Evolutionary conservation across 768 basidiomycete genomes (phyloP), one percentile per base, ranked within the genome.

Genomic region (Tephrocybe sp.): DNA sequence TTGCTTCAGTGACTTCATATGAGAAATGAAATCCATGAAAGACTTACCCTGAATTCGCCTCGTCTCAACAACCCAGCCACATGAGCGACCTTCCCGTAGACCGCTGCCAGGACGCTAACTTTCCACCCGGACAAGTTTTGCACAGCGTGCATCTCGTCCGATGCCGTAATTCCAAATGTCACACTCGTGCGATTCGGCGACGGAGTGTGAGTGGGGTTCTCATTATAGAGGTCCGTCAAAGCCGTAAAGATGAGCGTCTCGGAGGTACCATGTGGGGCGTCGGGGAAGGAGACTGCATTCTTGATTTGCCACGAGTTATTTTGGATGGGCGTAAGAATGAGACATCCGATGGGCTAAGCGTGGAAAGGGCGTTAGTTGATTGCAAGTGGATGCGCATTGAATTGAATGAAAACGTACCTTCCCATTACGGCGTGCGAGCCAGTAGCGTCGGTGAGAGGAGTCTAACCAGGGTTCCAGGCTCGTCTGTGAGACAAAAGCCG

Each of bases 391-490:
- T 0, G 21, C 8, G 7, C 15, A 24, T 8, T 10, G 34, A 36
- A 36, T 12, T 30, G 25, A 18, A n/a, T n/a, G 37, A 32, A 30
- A 37, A 44, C 55, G 18, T 32, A 64, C 68, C 55, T 66, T 57
- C 3, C 57, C 68, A 14, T 65, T 67, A 49, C 76, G 66, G 40
- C 67, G 66, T 0, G 83, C 81, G 8, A 80, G 57, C 74, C 81
- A 86, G 64, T 84, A 85, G 11, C 74, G 68, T 21, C 84, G 70
- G 58, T 85, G 81, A 38, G 74, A 68, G 23, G 70, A 63, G 60
- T 85, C 83, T 7, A 78, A 62, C 77, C 79, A 85, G 0, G 83
- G 83, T 48, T 75, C 68, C 36, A 79, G 63, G 1, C 74, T 73
- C 1, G 72, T 76, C 69, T 77, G 34, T 36, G 15, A 11, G 25